phyloP scores from a whole-genome alignment of 345 rosid genomes.

The Euphorbia pulcherrima region DNA sequence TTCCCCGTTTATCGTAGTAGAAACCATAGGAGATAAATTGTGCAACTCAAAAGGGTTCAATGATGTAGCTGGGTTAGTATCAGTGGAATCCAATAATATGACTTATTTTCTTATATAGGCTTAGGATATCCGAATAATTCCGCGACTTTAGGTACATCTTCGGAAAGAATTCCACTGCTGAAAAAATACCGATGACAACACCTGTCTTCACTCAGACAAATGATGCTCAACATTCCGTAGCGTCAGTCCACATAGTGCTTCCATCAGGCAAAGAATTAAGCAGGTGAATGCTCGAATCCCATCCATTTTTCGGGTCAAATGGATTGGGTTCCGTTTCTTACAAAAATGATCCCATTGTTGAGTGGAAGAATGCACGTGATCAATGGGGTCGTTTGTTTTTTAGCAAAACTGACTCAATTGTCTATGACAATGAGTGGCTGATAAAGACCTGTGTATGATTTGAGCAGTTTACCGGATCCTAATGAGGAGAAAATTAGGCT shows the following conservation, averaged over 20 bases:
- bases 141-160: conserved; percentile 56
- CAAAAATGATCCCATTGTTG: too few species aligned
- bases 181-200: conserved; percentile 74
- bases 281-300: conserved; percentile 43
- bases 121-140: conserved; percentile 10
- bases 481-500: conserved; percentile 51
- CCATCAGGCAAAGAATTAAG: conserved; percentile 59
- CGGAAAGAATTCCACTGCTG: conserved; percentile 55
- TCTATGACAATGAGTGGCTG: neutral
- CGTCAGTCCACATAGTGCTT: conserved; percentile 79
- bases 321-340: too few species aligned
- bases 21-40: conserved; percentile 71
- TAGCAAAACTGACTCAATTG: too few species aligned
- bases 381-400: too few species aligned
- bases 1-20: conserved; percentile 62
- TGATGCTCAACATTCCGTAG: conserved; percentile 44
- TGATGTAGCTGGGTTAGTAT: conserved; percentile 63
- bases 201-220: conserved; percentile 72
- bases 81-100: neutral
- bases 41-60: conserved; percentile 69
- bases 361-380: conserved; percentile 58
- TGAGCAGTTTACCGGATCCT: conserved; percentile 66
- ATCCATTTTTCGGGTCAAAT: too few species aligned
- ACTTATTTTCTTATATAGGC: neutral
- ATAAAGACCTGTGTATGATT: conserved; percentile 9